Evolutionary conservation across 164 flowering plant species (phyloP).

Genomic region (Macadamia integrifolia): DNA sequence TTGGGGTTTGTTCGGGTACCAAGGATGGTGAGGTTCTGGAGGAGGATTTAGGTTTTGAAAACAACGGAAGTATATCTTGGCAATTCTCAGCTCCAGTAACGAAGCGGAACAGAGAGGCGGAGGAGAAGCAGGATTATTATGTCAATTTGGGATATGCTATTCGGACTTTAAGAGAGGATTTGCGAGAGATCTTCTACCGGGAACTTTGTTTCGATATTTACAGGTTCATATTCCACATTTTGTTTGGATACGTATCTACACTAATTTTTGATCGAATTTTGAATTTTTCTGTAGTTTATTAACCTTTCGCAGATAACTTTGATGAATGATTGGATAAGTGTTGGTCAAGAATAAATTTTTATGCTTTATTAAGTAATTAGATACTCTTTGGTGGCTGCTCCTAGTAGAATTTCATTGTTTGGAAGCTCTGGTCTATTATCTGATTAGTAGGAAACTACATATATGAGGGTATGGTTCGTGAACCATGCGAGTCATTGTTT

Average conservation of each 20-base stretch:
- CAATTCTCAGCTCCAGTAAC: constrained; percentile 49
- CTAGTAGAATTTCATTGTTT: too few species aligned
- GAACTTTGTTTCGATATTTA: constrained; percentile 67
- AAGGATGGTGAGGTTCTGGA: constrained; percentile 28
- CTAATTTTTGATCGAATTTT: too few species aligned
- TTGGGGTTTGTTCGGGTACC: constrained; percentile 21
- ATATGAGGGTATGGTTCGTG: too few species aligned
- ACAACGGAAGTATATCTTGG: constrained; percentile 25
- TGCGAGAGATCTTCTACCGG: constrained; percentile 56
- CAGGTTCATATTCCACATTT: constrained; percentile 41
- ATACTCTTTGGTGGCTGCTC: too few species aligned
- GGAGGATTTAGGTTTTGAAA: constrained; percentile 20
- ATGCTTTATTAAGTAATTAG: too few species aligned
- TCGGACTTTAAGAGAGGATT: constrained; percentile 70
- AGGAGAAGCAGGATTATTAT: constrained; percentile 61
- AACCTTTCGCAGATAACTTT: too few species aligned
- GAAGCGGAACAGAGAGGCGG: constrained; percentile 45
- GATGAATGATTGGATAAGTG: background rate
- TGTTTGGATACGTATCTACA: background rate
- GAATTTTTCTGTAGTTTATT: too few species aligned
- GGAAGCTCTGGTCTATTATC: too few species aligned
- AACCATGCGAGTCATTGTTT: too few species aligned
- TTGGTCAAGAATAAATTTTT: too few species aligned
- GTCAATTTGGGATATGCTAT: constrained; percentile 78
- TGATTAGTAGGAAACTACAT: too few species aligned